Evolutionary conservation across 441 rosid species (phyloP), one percentile per base, ranked within the genome.

Genomic region (Eutrema salsugineum): DNA sequence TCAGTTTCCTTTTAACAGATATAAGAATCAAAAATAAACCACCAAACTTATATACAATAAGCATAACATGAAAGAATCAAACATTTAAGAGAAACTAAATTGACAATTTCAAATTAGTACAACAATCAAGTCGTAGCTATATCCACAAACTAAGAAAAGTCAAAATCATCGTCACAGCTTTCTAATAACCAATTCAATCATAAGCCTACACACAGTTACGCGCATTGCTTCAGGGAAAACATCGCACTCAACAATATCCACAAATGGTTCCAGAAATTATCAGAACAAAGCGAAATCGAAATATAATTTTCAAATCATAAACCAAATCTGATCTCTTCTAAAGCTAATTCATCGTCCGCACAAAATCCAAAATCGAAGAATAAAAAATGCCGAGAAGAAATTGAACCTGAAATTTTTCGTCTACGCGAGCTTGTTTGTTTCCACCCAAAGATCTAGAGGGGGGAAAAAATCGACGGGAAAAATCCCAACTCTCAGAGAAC

Each of bases 361-460:
- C 4, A 47, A 17, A 64, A 43, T 43, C 35, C 69, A 10, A 8
- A 58, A 38, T 47, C 60, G 7, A 22, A 33, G 47, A 44, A 14
- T 12, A 6, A 5, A 65, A 11, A 35, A 27, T n/a, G 7, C 15
- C 6, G 24, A 64, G 51, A 56, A 71, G 60, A 50, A 72, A 56
- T 56, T 4, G 11, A 56, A 73, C 71, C 77, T 73, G 76, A n/a
- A 24, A 0, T 24, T 11, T 14, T n/a, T 27, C 66, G 36, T n/a
- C 60, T 20, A 14, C 17, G 51, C 43, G 55, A 64, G 53, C 77
- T 72, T 72, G 36, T 65, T 47, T 16, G 50, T 7, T 57, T 36
- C 49, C 42, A 56, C 50, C 33, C 17, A 72, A 72, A 72, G 77
- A 72, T 72, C 77, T 65, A 55, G 9, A 1, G 16, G 6, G 16